Evolutionary conservation across 345 rosid species (phyloP).

Genomic region (Heritiera fomes): DNA sequence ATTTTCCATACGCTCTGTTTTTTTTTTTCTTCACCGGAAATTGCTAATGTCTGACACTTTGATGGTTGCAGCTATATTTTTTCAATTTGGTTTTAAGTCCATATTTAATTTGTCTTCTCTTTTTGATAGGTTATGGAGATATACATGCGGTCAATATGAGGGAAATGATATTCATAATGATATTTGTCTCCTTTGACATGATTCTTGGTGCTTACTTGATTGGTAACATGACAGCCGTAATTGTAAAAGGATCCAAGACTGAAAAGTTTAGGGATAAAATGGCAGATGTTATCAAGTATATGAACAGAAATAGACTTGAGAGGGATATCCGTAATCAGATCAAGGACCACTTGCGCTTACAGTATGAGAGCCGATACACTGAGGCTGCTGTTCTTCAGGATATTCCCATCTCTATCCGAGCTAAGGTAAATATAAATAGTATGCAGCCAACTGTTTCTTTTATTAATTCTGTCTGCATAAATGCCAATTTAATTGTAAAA

Average conservation of each 20-base stretch:
- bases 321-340: slow-evolving; percentile 71
- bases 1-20: neutral
- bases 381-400: slow-evolving; percentile 82
- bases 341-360: slow-evolving; percentile 75
- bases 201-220: slow-evolving; percentile 93
- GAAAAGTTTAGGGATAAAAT: slow-evolving; percentile 93
- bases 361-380: slow-evolving; percentile 80
- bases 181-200: slow-evolving; percentile 93
- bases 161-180: slow-evolving; percentile 96
- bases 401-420: slow-evolving; percentile 84
- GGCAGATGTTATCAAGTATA: slow-evolving; percentile 78
- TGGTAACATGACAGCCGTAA: slow-evolving; percentile 97
- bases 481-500: neutral
- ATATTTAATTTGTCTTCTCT: slow-evolving; percentile 15
- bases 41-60: neutral
- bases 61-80: neutral
- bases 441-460: neutral
- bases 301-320: slow-evolving; percentile 82
- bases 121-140: slow-evolving; percentile 85
- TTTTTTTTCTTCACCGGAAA: neutral
- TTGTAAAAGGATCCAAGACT: slow-evolving; percentile 97
- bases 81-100: slow-evolving; percentile 9
- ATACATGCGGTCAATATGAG: slow-evolving; percentile 93
- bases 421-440: slow-evolving; percentile 56
- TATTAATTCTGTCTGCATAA: neutral